A percentile compares a stretch with the other conserved stretches of the same genome.
Evolutionary conservation across 2,329 filamentous ascomycete genomes (phyloP).

Genomic region (Drechslerella stenobrocha): DNA sequence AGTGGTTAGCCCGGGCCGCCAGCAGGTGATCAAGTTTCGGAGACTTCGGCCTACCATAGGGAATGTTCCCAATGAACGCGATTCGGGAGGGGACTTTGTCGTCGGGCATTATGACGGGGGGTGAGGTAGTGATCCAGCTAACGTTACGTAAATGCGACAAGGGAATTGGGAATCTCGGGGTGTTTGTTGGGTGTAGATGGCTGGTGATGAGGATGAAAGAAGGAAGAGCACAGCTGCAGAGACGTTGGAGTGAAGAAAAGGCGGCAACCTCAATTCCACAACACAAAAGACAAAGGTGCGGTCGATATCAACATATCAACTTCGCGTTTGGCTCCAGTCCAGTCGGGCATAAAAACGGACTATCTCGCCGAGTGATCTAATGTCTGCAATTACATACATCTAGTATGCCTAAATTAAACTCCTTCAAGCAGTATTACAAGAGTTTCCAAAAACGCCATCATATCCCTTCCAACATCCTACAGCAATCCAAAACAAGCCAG

Average conservation of each 20-base stretch:
- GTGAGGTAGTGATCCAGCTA: not conserved
- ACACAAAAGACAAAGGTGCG: no score
- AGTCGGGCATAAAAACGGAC: no score
- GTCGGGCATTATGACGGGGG: conserved; percentile 27
- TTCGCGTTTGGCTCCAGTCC: no score
- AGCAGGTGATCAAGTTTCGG: conserved; percentile 6
- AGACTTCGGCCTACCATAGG: conserved; percentile 50
- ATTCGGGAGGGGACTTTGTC: conserved; percentile 50
- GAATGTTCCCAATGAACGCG: conserved; percentile 54
- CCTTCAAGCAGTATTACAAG: no score
- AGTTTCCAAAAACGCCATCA: not conserved
- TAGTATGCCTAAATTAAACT: no score
- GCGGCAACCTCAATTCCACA: not conserved
- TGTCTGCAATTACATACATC: no score
- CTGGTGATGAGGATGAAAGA: conserved; percentile 11
- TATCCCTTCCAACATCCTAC: not conserved
- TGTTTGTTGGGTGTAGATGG: not conserved
- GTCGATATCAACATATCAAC: no score
- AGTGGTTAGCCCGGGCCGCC: conserved; percentile 21
- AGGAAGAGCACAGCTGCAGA: not conserved
- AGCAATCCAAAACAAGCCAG: not conserved
- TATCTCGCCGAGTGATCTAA: no score
- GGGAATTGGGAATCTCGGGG: not conserved
- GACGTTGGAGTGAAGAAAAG: not conserved
- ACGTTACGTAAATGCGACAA: not conserved